Percentiles rank a stretch among this genome's conserved stretches.
Evolutionary conservation across 768 basidiomycete species (phyloP).

Genomic region (Brasilioporus rufonigricans): DNA sequence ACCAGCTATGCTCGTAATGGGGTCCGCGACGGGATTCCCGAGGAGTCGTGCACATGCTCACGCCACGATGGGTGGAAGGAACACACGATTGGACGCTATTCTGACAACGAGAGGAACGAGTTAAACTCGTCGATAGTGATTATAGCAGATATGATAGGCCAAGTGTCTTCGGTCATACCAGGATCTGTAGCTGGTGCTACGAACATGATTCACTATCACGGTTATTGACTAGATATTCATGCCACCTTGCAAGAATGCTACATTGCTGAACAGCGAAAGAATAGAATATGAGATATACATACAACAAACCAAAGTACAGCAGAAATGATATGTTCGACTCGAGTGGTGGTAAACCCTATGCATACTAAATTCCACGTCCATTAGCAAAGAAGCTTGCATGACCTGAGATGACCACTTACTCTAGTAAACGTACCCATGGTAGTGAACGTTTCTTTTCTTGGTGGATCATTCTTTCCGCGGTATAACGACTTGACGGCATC

Average conservation of each 20-base stretch:
- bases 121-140: too few species aligned
- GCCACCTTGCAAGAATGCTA: not conserved
- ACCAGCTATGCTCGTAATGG: too few species aligned
- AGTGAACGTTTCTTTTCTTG: conserved; percentile 84
- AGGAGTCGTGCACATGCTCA: too few species aligned
- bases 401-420: conserved; percentile 46
- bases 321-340: too few species aligned
- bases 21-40: too few species aligned
- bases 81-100: too few species aligned
- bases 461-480: conserved; percentile 47
- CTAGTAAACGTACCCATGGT: conserved; percentile 90
- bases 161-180: too few species aligned
- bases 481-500: conserved; percentile 85
- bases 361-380: conserved; percentile 13
- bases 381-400: not conserved
- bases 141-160: too few species aligned
- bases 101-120: too few species aligned
- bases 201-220: too few species aligned
- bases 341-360: conserved; percentile 10
- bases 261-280: not conserved
- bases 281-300: conserved; percentile 3
- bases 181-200: too few species aligned
- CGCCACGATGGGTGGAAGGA: too few species aligned
- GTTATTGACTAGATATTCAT: not conserved
- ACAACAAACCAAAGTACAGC: conserved; percentile 9